phyloP scores from a whole-genome alignment of 176 grass and related monocot genomes.

The Oryza australiensis region DNA sequence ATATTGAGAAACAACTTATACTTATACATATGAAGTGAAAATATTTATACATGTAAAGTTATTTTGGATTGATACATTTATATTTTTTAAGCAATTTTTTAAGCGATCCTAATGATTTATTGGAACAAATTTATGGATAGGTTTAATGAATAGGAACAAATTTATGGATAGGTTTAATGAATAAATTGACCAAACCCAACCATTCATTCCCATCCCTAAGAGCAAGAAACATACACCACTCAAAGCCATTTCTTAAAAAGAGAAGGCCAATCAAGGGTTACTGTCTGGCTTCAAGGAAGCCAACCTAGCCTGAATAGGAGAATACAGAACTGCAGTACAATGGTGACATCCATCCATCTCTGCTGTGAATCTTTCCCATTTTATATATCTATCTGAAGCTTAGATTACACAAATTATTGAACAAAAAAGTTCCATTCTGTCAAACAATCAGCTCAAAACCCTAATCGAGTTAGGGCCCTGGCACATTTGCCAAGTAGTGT shows the following conservation, averaged over 20 bases:
- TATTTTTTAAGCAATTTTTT: too few species aligned
- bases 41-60: too few species aligned
- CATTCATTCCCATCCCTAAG: too few species aligned
- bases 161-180: too few species aligned
- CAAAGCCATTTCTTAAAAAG: too few species aligned
- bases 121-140: too few species aligned
- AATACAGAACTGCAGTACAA: not conserved
- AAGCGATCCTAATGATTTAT: too few species aligned
- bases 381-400: constrained; percentile 46
- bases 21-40: too few species aligned
- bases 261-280: not conserved
- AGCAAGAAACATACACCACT: not conserved
- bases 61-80: too few species aligned
- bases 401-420: constrained; percentile 49
- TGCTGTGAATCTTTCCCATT: not conserved
- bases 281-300: not conserved
- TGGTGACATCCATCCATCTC: not conserved
- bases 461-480: constrained; percentile 27
- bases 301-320: not conserved
- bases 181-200: too few species aligned
- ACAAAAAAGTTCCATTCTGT: constrained; percentile 24
- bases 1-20: too few species aligned
- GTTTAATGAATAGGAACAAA: too few species aligned
- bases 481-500: constrained; percentile 43
- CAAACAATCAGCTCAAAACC: constrained; percentile 50